A percentile compares a stretch with the other conserved stretches of the same genome.
These are phyloP conservation scores for Aspergillus sparsus DNA, from an alignment of 495 filamentous ascomycete species.

Conservation along the genomic window DNA sequence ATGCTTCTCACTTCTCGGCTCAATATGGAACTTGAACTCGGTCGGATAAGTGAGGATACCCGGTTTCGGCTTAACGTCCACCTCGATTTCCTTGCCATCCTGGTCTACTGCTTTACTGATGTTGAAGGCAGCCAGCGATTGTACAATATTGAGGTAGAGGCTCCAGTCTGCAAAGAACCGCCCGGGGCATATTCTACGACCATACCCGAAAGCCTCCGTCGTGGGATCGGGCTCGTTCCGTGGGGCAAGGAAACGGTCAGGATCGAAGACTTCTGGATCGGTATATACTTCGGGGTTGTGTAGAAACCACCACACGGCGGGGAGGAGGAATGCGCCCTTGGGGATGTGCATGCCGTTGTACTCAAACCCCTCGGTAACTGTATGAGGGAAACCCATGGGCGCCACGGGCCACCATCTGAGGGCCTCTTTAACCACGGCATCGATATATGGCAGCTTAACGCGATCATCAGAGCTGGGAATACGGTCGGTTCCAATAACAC, in stretches of 20 bases:
- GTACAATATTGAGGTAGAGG: constrained; percentile 51
- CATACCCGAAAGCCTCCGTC: constrained; percentile 54
- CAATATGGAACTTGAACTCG: constrained; percentile 33
- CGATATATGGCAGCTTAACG: constrained; percentile 41
- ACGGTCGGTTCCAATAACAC: constrained; percentile 41
- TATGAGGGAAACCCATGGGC: constrained; percentile 55
- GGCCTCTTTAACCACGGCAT: constrained; percentile 47
- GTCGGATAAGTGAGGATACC: constrained; percentile 44
- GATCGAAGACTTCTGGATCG: constrained; percentile 29
- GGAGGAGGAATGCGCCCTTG: constrained; percentile 42
- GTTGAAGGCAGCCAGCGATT: constrained; percentile 58
- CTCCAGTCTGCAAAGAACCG: constrained; percentile 59
- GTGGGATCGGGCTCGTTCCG: constrained; percentile 30
- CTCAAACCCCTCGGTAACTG: constrained; percentile 50
- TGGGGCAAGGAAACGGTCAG: constrained; percentile 38
- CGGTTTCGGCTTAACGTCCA: constrained; percentile 34
- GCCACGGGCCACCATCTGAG: constrained; percentile 47
- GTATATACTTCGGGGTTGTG: constrained; percentile 25
- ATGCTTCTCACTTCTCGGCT: constrained; percentile 33
- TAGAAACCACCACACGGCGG: constrained; percentile 39
- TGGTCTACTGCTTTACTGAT: constrained; percentile 24
- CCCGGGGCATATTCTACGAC: constrained; percentile 60
- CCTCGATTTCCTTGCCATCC: constrained; percentile 25
- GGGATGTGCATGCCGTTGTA: constrained; percentile 43
- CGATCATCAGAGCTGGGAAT: constrained; percentile 39